Conservation (phyloP, 2,329 filamentous ascomycete genomes). For the Neofusicoccum umdonicola region DNA sequence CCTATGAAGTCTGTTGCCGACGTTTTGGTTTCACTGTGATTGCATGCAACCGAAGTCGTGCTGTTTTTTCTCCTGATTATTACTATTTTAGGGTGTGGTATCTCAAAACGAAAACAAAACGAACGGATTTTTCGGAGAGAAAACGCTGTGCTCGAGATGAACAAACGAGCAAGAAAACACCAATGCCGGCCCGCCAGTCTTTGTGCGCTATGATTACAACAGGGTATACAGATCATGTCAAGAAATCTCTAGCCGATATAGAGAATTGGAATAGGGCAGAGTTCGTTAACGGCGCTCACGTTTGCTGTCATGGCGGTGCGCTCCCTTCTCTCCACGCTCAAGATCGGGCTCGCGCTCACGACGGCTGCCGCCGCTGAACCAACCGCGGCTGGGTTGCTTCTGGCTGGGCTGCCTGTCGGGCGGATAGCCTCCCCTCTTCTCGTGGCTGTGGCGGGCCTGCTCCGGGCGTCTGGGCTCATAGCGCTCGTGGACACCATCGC, state of each 20-base stretch:
- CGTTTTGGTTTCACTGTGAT: not conserved
- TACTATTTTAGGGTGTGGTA: constrained; percentile 3
- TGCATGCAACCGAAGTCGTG: not conserved
- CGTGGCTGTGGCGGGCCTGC: not conserved
- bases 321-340: constrained; percentile 15
- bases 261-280: not conserved
- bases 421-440: constrained; percentile 12
- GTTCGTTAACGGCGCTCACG: not conserved
- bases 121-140: not conserved
- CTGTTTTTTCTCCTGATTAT: not conserved
- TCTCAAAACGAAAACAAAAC: not conserved
- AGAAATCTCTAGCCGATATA: not conserved
- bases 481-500: constrained; percentile 7
- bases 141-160: not conserved
- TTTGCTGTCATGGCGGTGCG: not conserved
- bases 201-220: constrained; percentile 6
- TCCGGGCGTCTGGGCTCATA: constrained; percentile 13
- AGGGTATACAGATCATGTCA: constrained; percentile 6
- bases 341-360: constrained; percentile 15
- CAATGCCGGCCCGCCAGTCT: constrained; percentile 7
- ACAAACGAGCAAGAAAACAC: not conserved
- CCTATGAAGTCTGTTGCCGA: not conserved
- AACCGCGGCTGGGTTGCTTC: constrained; percentile 8
- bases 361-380: constrained; percentile 15
- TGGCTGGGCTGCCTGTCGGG: not conserved